Evolutionary conservation across 1,284 basidiomycete genomes (phyloP).

Genomic region (Xerocomus nothofagi): DNA sequence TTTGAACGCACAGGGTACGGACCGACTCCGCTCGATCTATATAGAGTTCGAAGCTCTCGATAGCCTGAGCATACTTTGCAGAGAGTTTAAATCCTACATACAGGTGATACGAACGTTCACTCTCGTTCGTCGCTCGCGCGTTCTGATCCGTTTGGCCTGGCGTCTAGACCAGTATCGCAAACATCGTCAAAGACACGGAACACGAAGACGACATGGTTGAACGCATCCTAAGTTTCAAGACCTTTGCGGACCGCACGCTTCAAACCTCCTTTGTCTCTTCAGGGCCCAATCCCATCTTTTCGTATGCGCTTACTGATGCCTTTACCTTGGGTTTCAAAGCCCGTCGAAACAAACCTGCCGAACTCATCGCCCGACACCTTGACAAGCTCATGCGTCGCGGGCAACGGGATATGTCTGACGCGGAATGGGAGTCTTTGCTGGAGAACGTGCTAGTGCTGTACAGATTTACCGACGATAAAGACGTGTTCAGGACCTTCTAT

Average conservation of each 20-base stretch:
- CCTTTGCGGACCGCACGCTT: constrained; percentile 45
- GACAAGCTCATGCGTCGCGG: constrained; percentile 87
- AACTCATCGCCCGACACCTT: constrained; percentile 91
- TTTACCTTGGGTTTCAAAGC: constrained; percentile 83
- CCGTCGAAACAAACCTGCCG: constrained; percentile 86
- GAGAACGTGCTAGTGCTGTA: constrained; percentile 83
- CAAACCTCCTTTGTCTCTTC: constrained; percentile 25
- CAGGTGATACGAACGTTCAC: constrained; percentile 40
- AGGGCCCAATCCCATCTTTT: constrained; percentile 54
- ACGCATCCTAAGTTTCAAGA: constrained; percentile 70
- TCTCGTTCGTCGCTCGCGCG: background rate
- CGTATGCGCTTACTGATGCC: constrained; percentile 67
- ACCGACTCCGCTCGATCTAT: constrained; percentile 61
- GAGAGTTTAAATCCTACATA: constrained; percentile 63
- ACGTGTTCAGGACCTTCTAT: constrained; percentile 95
- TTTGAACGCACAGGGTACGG: constrained; percentile 52
- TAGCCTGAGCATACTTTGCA: constrained; percentile 53
- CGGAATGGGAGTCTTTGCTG: constrained; percentile 67
- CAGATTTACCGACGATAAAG: constrained; percentile 87
- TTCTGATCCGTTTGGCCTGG: constrained; percentile 4
- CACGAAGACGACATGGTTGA: constrained; percentile 79
- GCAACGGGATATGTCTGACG: constrained; percentile 71
- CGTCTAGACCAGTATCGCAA: constrained; percentile 49
- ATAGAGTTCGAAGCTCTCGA: constrained; percentile 62
- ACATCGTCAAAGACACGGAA: constrained; percentile 58